Conservation (phyloP, 352 stramenopile species). For the Phytophthora pinifolia region DNA sequence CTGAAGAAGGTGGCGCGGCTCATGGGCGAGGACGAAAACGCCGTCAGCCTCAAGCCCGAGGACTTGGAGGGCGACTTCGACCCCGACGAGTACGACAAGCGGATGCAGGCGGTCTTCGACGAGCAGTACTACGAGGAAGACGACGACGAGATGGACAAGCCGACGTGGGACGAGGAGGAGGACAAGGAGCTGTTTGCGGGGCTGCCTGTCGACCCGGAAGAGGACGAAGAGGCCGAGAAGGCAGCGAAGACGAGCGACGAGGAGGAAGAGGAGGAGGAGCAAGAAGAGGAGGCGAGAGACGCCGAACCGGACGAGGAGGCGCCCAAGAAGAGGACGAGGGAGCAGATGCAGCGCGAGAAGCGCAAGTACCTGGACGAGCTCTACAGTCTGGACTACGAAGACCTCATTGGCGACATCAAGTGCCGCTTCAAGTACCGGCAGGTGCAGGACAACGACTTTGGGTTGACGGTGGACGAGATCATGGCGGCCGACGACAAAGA, state of each 20-base stretch:
- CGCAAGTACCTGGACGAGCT: slow-evolving; percentile 96
- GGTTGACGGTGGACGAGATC: slow-evolving; percentile 97
- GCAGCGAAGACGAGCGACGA: slow-evolving; percentile 31
- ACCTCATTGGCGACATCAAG: slow-evolving; percentile 97
- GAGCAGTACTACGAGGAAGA: slow-evolving; percentile 97
- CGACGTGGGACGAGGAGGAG: slow-evolving; percentile 79
- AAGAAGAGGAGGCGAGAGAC: slow-evolving; percentile 54
- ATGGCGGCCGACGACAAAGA: slow-evolving; percentile 96
- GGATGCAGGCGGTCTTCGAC: slow-evolving; percentile 97
- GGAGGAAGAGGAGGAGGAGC: slow-evolving; percentile 29
- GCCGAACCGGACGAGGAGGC: slow-evolving; percentile 44
- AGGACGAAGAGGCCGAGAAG: slow-evolving; percentile 41
- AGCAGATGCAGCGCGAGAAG: slow-evolving; percentile 81
- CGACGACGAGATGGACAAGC: slow-evolving; percentile 69
- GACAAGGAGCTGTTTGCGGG: slow-evolving; percentile 85
- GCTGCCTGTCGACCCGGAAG: slow-evolving; percentile 64
- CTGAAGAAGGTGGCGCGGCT: slow-evolving; percentile 90
- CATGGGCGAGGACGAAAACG: slow-evolving; percentile 56
- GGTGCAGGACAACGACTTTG: slow-evolving; percentile 96
- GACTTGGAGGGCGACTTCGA: slow-evolving; percentile 97
- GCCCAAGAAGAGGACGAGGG: slow-evolving; percentile 48
- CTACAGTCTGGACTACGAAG: slow-evolving; percentile 99
- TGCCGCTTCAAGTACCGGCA: slow-evolving; percentile 98
- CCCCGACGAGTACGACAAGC: slow-evolving; percentile 95
- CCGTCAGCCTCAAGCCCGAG: slow-evolving; percentile 52